These are phyloP conservation scores for Microdochium nivale DNA, from an alignment of 2,329 filamentous ascomycete species.

Conservation along the genomic window DNA sequence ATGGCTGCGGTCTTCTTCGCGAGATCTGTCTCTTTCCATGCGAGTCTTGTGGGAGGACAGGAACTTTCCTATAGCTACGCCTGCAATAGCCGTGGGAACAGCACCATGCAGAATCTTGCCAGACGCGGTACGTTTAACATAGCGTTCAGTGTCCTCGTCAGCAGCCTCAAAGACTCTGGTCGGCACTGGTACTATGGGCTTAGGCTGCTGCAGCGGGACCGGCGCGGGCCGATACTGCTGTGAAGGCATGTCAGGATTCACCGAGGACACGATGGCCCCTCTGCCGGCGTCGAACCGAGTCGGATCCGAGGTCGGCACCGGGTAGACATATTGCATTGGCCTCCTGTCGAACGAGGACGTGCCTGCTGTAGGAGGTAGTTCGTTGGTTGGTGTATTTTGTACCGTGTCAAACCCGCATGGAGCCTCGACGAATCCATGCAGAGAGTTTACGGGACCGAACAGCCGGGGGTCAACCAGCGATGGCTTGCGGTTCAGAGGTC, in stretches of 20 bases:
- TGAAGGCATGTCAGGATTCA: conserved; percentile 23
- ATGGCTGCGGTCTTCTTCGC: conserved; percentile 4
- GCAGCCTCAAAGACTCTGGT: conserved; percentile 55
- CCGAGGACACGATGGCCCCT: conserved; percentile 36
- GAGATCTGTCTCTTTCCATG: conserved; percentile 14
- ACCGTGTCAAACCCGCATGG: conserved; percentile 21
- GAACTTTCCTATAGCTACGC: conserved; percentile 38
- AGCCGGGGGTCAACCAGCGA: conserved; percentile 48
- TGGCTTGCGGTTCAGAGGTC: conserved; percentile 19
- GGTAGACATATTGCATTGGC: conserved; percentile 55
- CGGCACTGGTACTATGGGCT: conserved; percentile 67
- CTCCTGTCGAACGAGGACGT: conserved; percentile 23
- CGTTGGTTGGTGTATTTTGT: neutral
- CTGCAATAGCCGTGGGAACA: conserved; percentile 39
- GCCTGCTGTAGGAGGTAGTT: neutral
- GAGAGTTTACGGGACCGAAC: conserved; percentile 54
- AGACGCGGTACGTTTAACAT: conserved; percentile 19
- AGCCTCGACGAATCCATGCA: conserved; percentile 34
- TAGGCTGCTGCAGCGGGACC: conserved; percentile 75
- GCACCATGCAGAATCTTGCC: conserved; percentile 31
- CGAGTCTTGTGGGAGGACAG: conserved; percentile 28
- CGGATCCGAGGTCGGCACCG: conserved; percentile 59
- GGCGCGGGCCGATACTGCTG: conserved; percentile 42
- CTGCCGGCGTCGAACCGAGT: conserved; percentile 49
- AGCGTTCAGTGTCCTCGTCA: conserved; percentile 12